phyloP scores from a whole-genome alignment of 192 early-diverging fungal species.

The Pilaira anomala region DNA sequence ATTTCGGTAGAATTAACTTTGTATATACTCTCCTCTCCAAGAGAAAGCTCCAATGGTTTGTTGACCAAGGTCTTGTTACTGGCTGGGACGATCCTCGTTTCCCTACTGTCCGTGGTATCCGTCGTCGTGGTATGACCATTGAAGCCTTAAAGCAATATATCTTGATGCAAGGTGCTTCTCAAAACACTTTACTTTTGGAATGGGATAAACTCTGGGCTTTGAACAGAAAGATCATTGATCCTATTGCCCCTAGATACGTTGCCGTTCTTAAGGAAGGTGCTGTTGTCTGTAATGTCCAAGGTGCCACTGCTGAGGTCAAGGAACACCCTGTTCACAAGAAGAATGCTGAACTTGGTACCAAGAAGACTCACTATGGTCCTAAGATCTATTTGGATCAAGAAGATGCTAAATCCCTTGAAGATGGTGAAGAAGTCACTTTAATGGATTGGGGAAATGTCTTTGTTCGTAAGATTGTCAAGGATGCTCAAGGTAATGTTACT shows the following conservation, averaged over 20 bases:
- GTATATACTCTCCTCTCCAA: conserved; percentile 97
- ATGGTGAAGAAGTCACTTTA: conserved; percentile 91
- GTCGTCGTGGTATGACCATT: conserved; percentile 95
- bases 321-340: conserved; percentile 92
- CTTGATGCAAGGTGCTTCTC: conserved; percentile 96
- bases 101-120: conserved; percentile 89
- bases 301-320: conserved; percentile 54
- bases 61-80: conserved; percentile 77
- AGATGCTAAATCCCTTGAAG: conserved; percentile 77
- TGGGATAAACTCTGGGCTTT: conserved; percentile 99
- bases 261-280: conserved; percentile 68
- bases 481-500: conserved; percentile 50
- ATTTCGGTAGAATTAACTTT: conserved; percentile 94
- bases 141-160: conserved; percentile 96
- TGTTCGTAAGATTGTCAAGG: conserved; percentile 72
- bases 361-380: conserved; percentile 76
- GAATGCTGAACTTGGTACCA: conserved; percentile 88
- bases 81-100: conserved; percentile 91
- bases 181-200: conserved; percentile 87
- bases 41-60: conserved; percentile 97
- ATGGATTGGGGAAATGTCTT: conserved; percentile 99
- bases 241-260: conserved; percentile 87
- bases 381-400: conserved; percentile 80
- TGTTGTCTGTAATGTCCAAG: conserved; percentile 66
- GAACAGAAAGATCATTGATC: conserved; percentile 97